Base-by-base conservation (phyloP, 179 eudicot genomes). In the Patellifolia procumbens region DNA sequence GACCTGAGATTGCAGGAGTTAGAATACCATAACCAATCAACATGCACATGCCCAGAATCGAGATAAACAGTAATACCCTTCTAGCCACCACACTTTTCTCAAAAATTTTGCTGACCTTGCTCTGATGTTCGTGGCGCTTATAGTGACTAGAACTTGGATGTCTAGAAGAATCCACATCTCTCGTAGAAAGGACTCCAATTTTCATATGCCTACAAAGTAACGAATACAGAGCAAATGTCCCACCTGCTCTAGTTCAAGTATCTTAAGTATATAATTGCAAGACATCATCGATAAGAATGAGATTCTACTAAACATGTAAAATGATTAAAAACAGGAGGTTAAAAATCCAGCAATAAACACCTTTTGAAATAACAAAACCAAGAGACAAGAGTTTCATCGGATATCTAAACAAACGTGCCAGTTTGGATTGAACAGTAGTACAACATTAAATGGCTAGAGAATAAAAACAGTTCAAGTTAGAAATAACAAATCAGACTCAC, bases 41-140 rank as follows among this genome's bases (percentile, higher is more conserved):
- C 92, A 89, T 89, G 83, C 92, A 89, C 90, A 88, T 89, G 73
- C 93, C 92, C 22, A 89, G 78, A 78, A 89, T 86, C 29, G 92
- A 85, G 76, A 89, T 85, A 75, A 88, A 90, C 53, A 90, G 89
- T 76, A 90, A 71, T 45, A 88, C 68, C 77, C 91, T 82, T 81
- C 89, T 85, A 51, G 91, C 89, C 72, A 86, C 81, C 72, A 90
- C 24, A 83, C 86, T 90, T 67, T 51, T 86, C 63, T 86, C 86
- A 31, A 88, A 81, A 61, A 90, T 76, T 39, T 81, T 86, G 29
- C 85, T 82, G 35, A 90, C 81, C 74, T 70, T 81, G 78, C 86
- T 86, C 20, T 43, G 82, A 82, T 86, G 86, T 58, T 51, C 48
- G 59, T 76, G 70, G 58, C 61, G 65, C 19, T 73, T 77, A 29